phyloP scores from a whole-genome alignment of 1,284 basidiomycete genomes.

The Inonotus hispidus region DNA sequence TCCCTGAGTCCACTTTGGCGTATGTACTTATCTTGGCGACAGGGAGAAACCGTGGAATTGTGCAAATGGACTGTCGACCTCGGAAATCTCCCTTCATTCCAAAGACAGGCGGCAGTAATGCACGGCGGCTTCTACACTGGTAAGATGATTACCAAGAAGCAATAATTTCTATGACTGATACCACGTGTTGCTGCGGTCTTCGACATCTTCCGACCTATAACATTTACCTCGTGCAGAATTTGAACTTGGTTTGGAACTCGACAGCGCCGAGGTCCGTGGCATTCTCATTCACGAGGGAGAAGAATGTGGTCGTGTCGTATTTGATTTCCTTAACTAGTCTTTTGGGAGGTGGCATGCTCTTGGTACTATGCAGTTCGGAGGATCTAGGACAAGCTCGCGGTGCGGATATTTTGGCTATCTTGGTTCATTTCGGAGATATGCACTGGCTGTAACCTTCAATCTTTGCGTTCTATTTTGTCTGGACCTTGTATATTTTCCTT shows the following conservation, averaged over 20 bases:
- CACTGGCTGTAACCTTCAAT: not conserved
- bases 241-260: conserved; percentile 73
- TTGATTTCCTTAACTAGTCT: conserved; percentile 44
- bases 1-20: conserved; percentile 1
- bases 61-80: conserved; percentile 86
- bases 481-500: too few relatives aligned
- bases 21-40: conserved; percentile 14
- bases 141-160: conserved; percentile 25
- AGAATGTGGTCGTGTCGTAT: conserved; percentile 67
- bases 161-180: not conserved
- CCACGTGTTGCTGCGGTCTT: not conserved
- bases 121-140: conserved; percentile 73
- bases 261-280: conserved; percentile 77
- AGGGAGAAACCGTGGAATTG: conserved; percentile 65
- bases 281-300: conserved; percentile 65
- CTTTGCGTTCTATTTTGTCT: not conserved
- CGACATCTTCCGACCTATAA: not conserved
- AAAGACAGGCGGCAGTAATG: conserved; percentile 51
- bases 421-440: not conserved
- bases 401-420: not conserved
- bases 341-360: conserved; percentile 27
- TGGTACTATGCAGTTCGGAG: conserved; percentile 37
- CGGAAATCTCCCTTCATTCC: conserved; percentile 68
- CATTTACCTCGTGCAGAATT: conserved; percentile 49
- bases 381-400: not conserved